phyloP scores from a whole-genome alignment of 2,329 filamentous ascomycete genomes.

The Curvularia sp. region DNA sequence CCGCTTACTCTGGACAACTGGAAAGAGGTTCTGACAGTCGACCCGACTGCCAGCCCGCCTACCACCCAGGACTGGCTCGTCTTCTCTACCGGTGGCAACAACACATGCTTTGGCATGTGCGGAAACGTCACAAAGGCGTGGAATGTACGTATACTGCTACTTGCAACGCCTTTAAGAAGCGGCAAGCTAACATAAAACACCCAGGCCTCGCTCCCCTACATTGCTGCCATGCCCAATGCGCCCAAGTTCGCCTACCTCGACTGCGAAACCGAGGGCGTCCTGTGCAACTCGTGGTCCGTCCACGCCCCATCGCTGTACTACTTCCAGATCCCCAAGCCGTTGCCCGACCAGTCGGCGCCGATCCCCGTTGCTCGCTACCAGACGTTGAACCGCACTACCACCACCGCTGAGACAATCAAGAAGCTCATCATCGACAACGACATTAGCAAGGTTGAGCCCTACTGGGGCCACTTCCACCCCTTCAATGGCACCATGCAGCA shows the following conservation, averaged over 20 bases:
- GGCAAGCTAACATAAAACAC: constrained; percentile 6
- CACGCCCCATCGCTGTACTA: constrained; percentile 70
- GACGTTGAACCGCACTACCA: constrained; percentile 72
- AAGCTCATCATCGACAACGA: constrained; percentile 66
- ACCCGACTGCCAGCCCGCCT: constrained; percentile 62
- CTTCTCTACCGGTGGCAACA: constrained; percentile 76
- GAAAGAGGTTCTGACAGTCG: constrained; percentile 70
- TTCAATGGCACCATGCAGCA: constrained; percentile 72
- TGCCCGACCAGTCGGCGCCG: constrained; percentile 69
- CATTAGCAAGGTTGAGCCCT: constrained; percentile 59
- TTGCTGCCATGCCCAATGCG: constrained; percentile 65
- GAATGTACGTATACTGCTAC: constrained; percentile 51
- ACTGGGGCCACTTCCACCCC: constrained; percentile 77
- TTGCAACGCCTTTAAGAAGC: background rate
- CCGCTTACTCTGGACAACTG: constrained; percentile 73
- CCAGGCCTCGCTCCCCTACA: constrained; percentile 67
- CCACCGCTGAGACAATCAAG: constrained; percentile 68
- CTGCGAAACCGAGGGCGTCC: constrained; percentile 75
- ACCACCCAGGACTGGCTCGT: constrained; percentile 79
- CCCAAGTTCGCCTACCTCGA: constrained; percentile 74
- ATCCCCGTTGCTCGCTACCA: constrained; percentile 69
- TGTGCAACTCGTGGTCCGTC: constrained; percentile 77
- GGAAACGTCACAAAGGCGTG: constrained; percentile 66
- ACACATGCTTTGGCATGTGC: constrained; percentile 78
- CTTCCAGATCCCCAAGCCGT: constrained; percentile 64